Percentiles rank a stretch among this genome's conserved stretches.
phyloP scores from a whole-genome alignment of 257 asterid genomes.

The Solanum medicagineum region DNA sequence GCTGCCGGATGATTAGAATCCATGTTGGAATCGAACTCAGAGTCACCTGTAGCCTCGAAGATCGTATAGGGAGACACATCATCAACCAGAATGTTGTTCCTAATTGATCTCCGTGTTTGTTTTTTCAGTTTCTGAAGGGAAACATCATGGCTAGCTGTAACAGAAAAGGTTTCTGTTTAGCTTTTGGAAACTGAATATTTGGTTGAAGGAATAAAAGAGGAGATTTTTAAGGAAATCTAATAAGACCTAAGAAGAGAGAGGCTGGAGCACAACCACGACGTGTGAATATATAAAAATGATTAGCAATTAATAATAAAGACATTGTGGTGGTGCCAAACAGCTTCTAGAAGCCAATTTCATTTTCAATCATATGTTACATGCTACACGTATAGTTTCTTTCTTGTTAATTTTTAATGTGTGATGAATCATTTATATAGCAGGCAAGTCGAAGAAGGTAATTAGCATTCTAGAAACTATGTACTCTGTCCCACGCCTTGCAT shows the following conservation, averaged over 20 bases:
- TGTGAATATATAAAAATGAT: too few relatives aligned
- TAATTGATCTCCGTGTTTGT: not conserved
- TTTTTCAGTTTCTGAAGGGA: too few relatives aligned
- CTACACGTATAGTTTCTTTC: not conserved
- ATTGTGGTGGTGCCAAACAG: not conserved
- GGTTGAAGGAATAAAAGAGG: not conserved
- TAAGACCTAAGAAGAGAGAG: not conserved
- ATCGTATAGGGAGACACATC: slow-evolving; percentile 4
- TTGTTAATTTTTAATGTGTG: not conserved
- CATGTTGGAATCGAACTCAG: not conserved
- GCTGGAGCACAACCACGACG: too few relatives aligned
- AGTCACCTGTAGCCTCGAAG: slow-evolving; percentile 13
- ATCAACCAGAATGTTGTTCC: not conserved
- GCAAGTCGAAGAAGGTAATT: not conserved
- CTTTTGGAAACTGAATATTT: too few relatives aligned
- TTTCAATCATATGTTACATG: not conserved
- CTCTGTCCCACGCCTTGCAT: too few relatives aligned
- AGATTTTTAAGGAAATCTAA: not conserved
- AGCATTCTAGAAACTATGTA: too few relatives aligned
- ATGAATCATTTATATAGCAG: not conserved
- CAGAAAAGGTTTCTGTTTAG: too few relatives aligned
- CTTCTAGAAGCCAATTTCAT: not conserved
- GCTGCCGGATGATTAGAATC: not conserved
- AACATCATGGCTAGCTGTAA: too few relatives aligned
- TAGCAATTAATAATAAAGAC: not conserved